These are phyloP conservation scores for Holtermannia corniformis DNA, from an alignment of 768 basidiomycete species.

Conservation along the genomic window DNA sequence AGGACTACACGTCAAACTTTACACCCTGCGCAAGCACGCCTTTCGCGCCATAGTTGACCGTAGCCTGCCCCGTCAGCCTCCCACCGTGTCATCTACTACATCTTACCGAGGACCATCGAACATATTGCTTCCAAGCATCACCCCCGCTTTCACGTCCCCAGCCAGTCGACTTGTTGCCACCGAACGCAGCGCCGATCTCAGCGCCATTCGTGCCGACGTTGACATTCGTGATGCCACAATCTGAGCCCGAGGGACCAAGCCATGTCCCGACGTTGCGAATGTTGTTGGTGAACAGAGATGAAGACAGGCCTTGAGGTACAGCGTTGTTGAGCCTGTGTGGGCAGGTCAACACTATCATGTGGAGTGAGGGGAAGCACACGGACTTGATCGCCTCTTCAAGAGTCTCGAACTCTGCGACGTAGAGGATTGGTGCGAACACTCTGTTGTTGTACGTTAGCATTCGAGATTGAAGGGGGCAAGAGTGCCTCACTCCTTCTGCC, in stretches of 20 bases:
- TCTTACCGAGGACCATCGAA: conserved; percentile 50
- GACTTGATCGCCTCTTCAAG: conserved; percentile 50
- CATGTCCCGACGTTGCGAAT: conserved; percentile 76
- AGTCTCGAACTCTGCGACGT: conserved; percentile 70
- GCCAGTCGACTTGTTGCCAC: conserved; percentile 47
- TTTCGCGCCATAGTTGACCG: conserved; percentile 82
- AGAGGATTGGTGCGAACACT: conserved; percentile 77
- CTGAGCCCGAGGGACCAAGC: conserved; percentile 82
- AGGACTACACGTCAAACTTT: conserved; percentile 50
- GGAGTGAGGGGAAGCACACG: not conserved
- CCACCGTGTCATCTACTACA: not conserved
- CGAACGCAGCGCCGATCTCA: conserved; percentile 78
- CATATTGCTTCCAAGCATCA: conserved; percentile 97
- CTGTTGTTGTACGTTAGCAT: too few species aligned
- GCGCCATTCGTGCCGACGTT: conserved; percentile 62
- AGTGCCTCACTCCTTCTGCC: conserved; percentile 26
- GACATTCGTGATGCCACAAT: conserved; percentile 87
- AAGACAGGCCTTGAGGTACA: conserved; percentile 33
- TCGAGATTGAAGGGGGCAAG: too few species aligned
- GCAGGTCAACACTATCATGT: not conserved
- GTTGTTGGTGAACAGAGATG: conserved; percentile 72
- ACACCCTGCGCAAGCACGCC: conserved; percentile 91
- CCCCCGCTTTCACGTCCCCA: conserved; percentile 90
- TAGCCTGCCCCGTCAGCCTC: conserved; percentile 56
- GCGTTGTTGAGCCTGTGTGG: conserved; percentile 25